Evolutionary conservation across 805 yeast genomes (phyloP), one percentile per base, ranked within the genome.

Genomic region (Jamesozyma hellenica): DNA sequence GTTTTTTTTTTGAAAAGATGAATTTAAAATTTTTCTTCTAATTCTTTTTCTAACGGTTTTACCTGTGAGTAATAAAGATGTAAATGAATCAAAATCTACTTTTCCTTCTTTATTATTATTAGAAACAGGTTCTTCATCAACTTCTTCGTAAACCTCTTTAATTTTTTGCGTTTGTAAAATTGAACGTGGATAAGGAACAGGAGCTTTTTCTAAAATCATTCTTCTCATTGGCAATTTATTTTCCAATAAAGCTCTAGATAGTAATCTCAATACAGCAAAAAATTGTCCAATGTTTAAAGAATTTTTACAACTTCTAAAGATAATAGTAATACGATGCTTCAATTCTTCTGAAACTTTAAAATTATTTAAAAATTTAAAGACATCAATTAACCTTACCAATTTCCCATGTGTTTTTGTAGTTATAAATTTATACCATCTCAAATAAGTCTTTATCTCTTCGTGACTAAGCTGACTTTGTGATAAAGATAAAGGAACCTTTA

Each of bases 381-480:
- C 83, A 56, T 92, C 97, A 10, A 69, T 72, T 45, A 90, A 64
- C 4, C 78, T 69, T 7, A 90, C 77, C 26, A 83, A 63, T 44
- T 79, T 70, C 32, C 78, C 71, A 29, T 78, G 77, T 46, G 82
- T 81, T 39, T 88, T 72, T 34, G 82, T 70, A 28, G 82, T 71
- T 26, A 90, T 75, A 53, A 85, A 88, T 48, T 86, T 81, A 59
- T 88, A 90, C 98, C 98, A 90, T 48, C 96, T 68, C 49, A 90
- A 74, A 60, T 90, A 90, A 1, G 96, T 82, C 51, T 80, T 76
- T 11, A 77, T 73, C 60, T 90, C 98, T 41, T 81, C 82, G 15
- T 71, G 70, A 0, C 95, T 73, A 34, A 90, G 69, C 42, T 85
- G 85, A 35, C 71, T 73, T 1, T 75, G 71, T 1, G 79, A 67